Conservation (phyloP, 2,329 filamentous ascomycete species). For the Ophiobolus disseminans region DNA sequence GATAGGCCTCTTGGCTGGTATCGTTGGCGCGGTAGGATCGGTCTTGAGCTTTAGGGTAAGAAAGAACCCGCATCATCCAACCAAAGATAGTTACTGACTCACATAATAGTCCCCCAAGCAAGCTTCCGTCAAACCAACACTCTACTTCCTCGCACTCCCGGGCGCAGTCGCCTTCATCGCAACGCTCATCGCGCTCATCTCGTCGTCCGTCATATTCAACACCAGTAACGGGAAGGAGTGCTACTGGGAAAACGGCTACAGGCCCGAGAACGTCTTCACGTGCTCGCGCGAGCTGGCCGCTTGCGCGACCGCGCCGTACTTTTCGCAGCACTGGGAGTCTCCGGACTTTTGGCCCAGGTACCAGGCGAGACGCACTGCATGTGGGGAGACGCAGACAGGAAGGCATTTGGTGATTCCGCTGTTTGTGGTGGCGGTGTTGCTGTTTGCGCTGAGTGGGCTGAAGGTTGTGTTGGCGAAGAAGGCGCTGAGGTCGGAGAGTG, state of each 20-base stretch:
- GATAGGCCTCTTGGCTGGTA: not conserved
- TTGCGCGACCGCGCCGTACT: too few species aligned
- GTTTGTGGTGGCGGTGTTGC: not conserved
- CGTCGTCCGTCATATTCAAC: not conserved
- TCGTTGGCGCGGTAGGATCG: not conserved
- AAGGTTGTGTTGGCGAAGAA: not conserved
- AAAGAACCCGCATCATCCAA: not conserved
- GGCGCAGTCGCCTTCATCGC: too few species aligned
- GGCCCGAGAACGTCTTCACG: not conserved
- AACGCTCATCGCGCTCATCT: not conserved
- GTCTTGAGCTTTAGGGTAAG: not conserved
- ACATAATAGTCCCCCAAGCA: too few species aligned
- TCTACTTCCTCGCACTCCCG: too few species aligned
- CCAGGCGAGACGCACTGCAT: not conserved
- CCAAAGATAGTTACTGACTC: not conserved
- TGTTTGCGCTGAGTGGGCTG: not conserved
- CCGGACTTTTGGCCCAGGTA: not conserved
- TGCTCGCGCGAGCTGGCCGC: not conserved
- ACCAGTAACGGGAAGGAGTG: not conserved
- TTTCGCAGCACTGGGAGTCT: too few species aligned
- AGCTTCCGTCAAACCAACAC: too few species aligned
- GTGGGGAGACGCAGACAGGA: not conserved
- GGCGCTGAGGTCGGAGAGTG: not conserved
- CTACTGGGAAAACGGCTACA: not conserved
- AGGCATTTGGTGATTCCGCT: not conserved